Evolutionary conservation across 2,329 filamentous ascomycete genomes (phyloP).

Genomic region (Epichloe gansuensis): DNA sequence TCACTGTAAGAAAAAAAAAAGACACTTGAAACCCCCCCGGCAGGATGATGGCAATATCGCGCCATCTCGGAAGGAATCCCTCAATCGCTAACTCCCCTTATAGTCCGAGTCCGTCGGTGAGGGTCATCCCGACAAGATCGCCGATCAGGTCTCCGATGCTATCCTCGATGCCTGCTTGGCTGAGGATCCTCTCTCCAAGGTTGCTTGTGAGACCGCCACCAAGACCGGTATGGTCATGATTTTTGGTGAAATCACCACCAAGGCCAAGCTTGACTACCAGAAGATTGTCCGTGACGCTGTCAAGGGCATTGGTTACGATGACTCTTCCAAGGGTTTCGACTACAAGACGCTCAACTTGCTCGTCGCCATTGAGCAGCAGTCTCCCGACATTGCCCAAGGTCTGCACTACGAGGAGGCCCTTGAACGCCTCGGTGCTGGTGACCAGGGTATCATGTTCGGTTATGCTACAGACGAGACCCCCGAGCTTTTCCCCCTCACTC

Average conservation of each 20-base stretch:
- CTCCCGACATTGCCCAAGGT: constrained; percentile 96
- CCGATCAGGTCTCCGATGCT: constrained; percentile 96
- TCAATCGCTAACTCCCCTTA: constrained; percentile 12
- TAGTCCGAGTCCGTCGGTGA: constrained; percentile 80
- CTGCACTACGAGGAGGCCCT: constrained; percentile 96
- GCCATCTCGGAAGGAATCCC: not conserved
- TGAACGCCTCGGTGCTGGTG: constrained; percentile 95
- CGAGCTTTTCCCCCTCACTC: constrained; percentile 87
- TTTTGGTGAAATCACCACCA: constrained; percentile 97
- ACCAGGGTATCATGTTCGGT: constrained; percentile 99
- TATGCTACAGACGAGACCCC: constrained; percentile 99
- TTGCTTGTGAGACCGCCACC: constrained; percentile 97
- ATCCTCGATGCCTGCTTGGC: constrained; percentile 94
- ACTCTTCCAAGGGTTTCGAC: constrained; percentile 95
- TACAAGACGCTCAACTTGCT: constrained; percentile 99
- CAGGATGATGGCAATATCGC: not conserved
- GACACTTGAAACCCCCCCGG: no score
- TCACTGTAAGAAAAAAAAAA: constrained; percentile 46
- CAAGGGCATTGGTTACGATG: constrained; percentile 98
- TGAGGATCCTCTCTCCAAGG: constrained; percentile 94
- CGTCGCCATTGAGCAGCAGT: constrained; percentile 98
- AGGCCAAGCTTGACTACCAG: constrained; percentile 93
- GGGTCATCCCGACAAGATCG: constrained; percentile 93
- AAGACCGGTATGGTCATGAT: constrained; percentile 99
- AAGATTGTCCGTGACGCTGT: constrained; percentile 88